Percentiles rank a stretch among this genome's conserved stretches.
Conservation (phyloP, 139 green algal genomes). For the Nannochloris sp. region DNA sequence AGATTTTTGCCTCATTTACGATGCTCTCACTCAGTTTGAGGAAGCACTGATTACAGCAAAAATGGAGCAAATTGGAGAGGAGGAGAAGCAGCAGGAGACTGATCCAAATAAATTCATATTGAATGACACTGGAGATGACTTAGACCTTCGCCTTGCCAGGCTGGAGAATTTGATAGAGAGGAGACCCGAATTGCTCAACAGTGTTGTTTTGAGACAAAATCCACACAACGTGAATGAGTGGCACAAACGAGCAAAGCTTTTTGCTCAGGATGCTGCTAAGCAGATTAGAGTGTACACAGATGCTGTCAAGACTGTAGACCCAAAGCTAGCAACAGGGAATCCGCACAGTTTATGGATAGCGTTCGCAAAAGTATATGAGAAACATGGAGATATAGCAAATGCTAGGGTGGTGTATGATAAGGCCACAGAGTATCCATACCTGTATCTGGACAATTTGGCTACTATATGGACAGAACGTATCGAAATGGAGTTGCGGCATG, state of each 20-base stretch:
- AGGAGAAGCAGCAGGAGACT: constrained; percentile 11
- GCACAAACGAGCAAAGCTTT: constrained; percentile 91
- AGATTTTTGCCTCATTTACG: constrained; percentile 96
- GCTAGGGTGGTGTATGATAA: constrained; percentile 89
- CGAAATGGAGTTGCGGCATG: constrained; percentile 95
- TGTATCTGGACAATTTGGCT: constrained; percentile 92
- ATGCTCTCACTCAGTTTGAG: constrained; percentile 90
- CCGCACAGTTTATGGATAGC: constrained; percentile 75
- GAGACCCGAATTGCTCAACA: constrained; percentile 79
- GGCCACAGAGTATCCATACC: constrained; percentile 61
- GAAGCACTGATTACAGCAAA: constrained; percentile 72
- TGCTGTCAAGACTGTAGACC: constrained; percentile 84
- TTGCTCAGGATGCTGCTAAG: constrained; percentile 64
- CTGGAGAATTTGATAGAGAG: constrained; percentile 78
- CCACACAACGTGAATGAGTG: constrained; percentile 95
- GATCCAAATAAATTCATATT: constrained; percentile 64
- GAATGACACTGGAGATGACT: constrained; percentile 65
- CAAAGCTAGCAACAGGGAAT: constrained; percentile 71
- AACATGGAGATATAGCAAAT: constrained; percentile 82
- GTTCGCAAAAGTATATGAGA: constrained; percentile 97
- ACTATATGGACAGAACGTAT: constrained; percentile 88
- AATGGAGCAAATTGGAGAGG: constrained; percentile 51
- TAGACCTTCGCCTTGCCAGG: constrained; percentile 90
- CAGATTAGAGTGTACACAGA: constrained; percentile 93
- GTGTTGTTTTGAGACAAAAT: constrained; percentile 95